These are phyloP conservation scores for Ceriops tagal DNA, from an alignment of 345 rosid species.

Conservation along the genomic window DNA sequence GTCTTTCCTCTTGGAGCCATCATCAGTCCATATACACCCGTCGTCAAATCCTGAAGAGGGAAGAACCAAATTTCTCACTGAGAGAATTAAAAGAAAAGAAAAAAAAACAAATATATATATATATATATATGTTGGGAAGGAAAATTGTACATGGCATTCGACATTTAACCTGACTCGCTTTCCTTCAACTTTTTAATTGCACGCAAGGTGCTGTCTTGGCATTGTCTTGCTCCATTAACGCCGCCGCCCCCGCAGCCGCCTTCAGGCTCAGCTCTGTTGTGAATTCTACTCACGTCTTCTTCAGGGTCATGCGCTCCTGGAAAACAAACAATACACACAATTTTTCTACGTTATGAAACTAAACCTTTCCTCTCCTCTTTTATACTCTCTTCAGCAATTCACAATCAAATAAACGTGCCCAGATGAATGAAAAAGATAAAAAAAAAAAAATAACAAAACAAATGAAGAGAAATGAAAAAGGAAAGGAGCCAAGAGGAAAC, in stretches of 20 bases:
- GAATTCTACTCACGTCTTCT: slow-evolving; percentile 12
- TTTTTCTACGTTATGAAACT: background rate
- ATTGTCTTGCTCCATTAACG: background rate
- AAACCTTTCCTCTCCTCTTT: background rate
- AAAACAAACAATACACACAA: background rate
- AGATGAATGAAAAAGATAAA: background rate
- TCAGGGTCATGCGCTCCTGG: slow-evolving; percentile 31
- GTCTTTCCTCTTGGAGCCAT: slow-evolving; percentile 51
- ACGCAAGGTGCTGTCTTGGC: slow-evolving; percentile 18
- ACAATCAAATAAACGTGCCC: too few relatives aligned
- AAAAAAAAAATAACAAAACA: background rate
- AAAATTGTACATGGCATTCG: background rate
- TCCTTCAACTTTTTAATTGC: slow-evolving; percentile 42
- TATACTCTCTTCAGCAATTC: background rate
- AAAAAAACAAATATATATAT: background rate
- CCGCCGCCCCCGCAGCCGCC: background rate
- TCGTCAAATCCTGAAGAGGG: slow-evolving; percentile 21
- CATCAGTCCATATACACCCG: slow-evolving; percentile 6
- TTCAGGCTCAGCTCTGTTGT: slow-evolving; percentile 6
- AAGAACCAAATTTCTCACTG: background rate
- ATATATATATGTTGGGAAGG: background rate
- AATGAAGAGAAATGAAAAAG: background rate
- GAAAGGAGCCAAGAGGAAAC: slow-evolving; percentile 4
- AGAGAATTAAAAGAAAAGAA: background rate
- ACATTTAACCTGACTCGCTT: slow-evolving; percentile 29